Evolutionary conservation across 2,329 filamentous ascomycete genomes (phyloP), one percentile per base, ranked within the genome.

Genomic region (Fusarium annulatum): DNA sequence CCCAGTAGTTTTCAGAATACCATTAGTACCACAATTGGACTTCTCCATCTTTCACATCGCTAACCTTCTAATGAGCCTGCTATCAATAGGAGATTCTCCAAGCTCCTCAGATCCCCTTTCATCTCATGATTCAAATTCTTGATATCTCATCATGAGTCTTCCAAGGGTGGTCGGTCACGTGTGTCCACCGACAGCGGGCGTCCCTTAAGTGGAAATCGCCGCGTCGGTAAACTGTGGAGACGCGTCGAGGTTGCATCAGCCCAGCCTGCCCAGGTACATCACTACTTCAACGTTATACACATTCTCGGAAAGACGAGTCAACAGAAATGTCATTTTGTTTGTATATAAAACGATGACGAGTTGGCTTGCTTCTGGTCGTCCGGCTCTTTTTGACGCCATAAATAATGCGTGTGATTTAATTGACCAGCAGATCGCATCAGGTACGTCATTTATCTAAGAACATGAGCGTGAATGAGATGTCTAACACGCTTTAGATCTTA

Each of bases 331-430:
- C 48, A 21, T 51, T 53, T 34, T 41, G 14, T 49, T 67, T 62
- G 15, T 61, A 60, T 52, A 57, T 53, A 70, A 48, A 49, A 57
- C n/a, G 30, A 85, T 86, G 84, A 77, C 82, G 42, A 81, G 77
- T 66, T 85, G 83, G 82, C 81, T 85, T 49, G 72, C 76, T 43
- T 79, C 75, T 41, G 84, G 84, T 33, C 82, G 84, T 15, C 79
- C 82, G 52, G 80, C 82, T 33, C 74, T 87, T 19, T 77, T 84
- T 23, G 79, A 83, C 67, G 84, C 84, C 38, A 73, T 87, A 12
- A 76, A 76, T n/a, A 73, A 79, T 38, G 82, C 82, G 14, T 85
- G 84, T 64, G 79, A 83, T 64, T 75, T 81, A 30, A 81, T 87
- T 53, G 83, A 84, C 48, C 77, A 76, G n/a, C 80, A 82, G 48